Base-by-base conservation (phyloP, 306 rosid genomes). In the Crotalaria pallida region DNA sequence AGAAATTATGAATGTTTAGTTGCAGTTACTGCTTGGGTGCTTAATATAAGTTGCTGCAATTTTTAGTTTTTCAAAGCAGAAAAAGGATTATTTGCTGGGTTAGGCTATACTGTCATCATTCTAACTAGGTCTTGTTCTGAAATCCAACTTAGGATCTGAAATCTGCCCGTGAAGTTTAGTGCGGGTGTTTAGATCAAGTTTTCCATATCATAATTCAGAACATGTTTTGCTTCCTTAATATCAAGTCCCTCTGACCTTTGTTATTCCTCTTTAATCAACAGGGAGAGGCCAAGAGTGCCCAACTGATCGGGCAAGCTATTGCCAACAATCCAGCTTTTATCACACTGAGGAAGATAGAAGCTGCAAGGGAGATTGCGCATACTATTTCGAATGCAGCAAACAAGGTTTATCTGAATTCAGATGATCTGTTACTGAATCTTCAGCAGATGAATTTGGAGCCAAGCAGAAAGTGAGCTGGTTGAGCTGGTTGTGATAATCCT, bases 281-380 rank as follows among this genome's bases (percentile, higher is more conserved):
- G 96, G 96, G 96, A 17, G 97, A 94, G 69, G 99, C 99, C 21
- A 83, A 72, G 48, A 88, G 95, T 84, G 97, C 88, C 21, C 77
- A 84, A 77, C 83, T 91, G 76, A 89, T 94, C 10, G 96, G 96
- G 34, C 77, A 88, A 81, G 92, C 97, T 17, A 89, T 89, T 40
- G 81, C 97, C 66, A 83, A 86, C 67, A 91, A 94, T 61, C 84
- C 91, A 16, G 92, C 96, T 7, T 91, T 91, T 57, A 77, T 87
- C 80, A 84, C 92, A 15, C 82, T 86, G 56, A 86, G 96, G 88
- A 94, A 87, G 86, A 94, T 94, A 29, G 99, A 94, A 84, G 96
- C 96, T 11, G 88, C 92, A 0, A 85, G 99, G 66, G 99, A 91
- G 41, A 94, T 88, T 18, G 97, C 97, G 0, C 89, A 73, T 19